phyloP scores from a whole-genome alignment of 768 basidiomycete genomes.

The Lactarius sp. region DNA sequence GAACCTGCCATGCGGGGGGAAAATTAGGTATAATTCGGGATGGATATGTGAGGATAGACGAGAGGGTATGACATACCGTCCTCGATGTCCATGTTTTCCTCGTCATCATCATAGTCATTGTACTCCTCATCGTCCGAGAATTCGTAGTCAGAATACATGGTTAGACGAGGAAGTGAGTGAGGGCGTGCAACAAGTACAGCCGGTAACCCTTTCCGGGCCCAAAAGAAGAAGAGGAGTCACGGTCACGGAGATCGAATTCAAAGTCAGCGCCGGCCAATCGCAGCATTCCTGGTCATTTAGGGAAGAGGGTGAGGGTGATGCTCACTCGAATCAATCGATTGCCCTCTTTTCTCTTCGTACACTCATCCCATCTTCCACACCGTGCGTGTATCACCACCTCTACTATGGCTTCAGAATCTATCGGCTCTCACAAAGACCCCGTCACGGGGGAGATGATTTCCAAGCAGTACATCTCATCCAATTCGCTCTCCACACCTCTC shows the following conservation, averaged over 20 bases:
- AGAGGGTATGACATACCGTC: slow-evolving; percentile 38
- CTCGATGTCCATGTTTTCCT: slow-evolving; percentile 59
- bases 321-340: slow-evolving; percentile 15
- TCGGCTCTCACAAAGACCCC: slow-evolving; percentile 60
- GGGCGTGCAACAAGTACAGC: slow-evolving; percentile 5
- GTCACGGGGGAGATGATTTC: slow-evolving; percentile 96
- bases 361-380: neutral
- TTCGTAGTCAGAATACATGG: slow-evolving; percentile 63
- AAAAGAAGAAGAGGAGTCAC: too few relatives aligned
- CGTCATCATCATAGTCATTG: slow-evolving; percentile 66
- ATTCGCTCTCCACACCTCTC: slow-evolving; percentile 24
- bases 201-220: neutral
- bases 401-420: slow-evolving; percentile 38
- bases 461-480: slow-evolving; percentile 65
- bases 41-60: slow-evolving; percentile 20
- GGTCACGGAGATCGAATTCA: neutral
- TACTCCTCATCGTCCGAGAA: slow-evolving; percentile 58
- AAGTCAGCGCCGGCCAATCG: slow-evolving; percentile 15
- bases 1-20: slow-evolving; percentile 33
- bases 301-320: slow-evolving; percentile 27
- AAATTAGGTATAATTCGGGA: slow-evolving; percentile 28
- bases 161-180: slow-evolving; percentile 12
- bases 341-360: neutral
- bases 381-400: neutral
- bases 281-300: slow-evolving; percentile 1